These are phyloP conservation scores for Boletus rufocinnamomeus DNA, from an alignment of 768 basidiomycete genomes.

Conservation along the genomic window DNA sequence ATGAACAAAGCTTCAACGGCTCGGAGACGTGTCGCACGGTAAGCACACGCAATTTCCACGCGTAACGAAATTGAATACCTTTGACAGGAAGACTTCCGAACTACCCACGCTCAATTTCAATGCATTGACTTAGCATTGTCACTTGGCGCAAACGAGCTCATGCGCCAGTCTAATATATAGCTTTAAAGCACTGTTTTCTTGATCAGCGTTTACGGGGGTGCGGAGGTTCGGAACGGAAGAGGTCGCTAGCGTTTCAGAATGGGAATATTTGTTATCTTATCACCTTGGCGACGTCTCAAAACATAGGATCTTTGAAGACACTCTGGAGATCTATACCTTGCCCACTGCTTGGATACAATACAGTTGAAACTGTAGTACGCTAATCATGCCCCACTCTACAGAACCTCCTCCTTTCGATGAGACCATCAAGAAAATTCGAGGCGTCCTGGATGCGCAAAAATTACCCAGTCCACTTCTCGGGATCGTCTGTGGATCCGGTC, in stretches of 20 bases:
- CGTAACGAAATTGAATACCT: too few species aligned
- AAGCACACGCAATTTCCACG: too few species aligned
- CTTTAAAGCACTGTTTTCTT: too few species aligned
- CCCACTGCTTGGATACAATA: not conserved
- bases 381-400: conserved; percentile 17
- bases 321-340: not conserved
- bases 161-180: too few species aligned
- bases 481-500: conserved; percentile 86
- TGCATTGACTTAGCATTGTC: too few species aligned
- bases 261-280: not conserved
- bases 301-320: not conserved
- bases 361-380: not conserved
- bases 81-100: too few species aligned
- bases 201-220: too few species aligned
- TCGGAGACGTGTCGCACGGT: too few species aligned
- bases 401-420: conserved; percentile 28
- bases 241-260: too few species aligned
- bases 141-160: too few species aligned
- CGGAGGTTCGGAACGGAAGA: not conserved
- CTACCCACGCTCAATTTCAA: too few species aligned
- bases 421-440: conserved; percentile 31
- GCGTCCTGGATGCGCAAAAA: conserved; percentile 26
- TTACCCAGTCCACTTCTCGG: conserved; percentile 67
- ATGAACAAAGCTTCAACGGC: too few species aligned
- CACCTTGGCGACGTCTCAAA: not conserved